Evolutionary conservation across 495 filamentous ascomycete genomes (phyloP).

Genomic region (Neurospora sp.): DNA sequence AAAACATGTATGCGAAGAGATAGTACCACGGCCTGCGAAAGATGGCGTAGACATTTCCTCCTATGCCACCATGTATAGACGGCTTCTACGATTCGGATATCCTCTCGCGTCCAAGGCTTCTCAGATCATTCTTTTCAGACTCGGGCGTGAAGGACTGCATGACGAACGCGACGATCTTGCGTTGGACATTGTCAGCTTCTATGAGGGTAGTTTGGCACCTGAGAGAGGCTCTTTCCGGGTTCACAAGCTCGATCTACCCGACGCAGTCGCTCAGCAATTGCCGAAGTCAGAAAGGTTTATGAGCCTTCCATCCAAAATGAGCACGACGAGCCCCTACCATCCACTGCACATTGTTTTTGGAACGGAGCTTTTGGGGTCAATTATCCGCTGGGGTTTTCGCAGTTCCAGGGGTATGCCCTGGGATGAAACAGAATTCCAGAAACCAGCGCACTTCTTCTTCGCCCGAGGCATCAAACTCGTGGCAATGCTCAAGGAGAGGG

Average conservation of each 20-base stretch:
- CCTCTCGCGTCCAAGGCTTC: constrained; percentile 11
- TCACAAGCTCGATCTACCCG: constrained; percentile 23
- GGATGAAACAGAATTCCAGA: background rate
- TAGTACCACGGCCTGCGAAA: background rate
- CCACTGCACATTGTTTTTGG: constrained; percentile 25
- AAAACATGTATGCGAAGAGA: constrained; percentile 3
- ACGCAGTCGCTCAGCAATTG: constrained; percentile 6
- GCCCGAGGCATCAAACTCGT: constrained; percentile 15
- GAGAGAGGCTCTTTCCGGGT: constrained; percentile 14
- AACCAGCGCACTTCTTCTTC: constrained; percentile 9
- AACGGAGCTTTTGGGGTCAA: constrained; percentile 11
- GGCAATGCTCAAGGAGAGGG: constrained; percentile 14
- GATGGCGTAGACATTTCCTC: background rate
- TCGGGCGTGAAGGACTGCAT: constrained; percentile 17
- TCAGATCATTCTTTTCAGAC: constrained; percentile 19
- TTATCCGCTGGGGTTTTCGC: constrained; percentile 22
- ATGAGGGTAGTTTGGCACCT: background rate
- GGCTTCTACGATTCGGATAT: constrained; percentile 3
- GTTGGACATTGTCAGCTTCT: constrained; percentile 18
- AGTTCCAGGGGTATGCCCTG: background rate
- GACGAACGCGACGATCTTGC: constrained; percentile 22
- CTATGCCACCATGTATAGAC: constrained; percentile 6
- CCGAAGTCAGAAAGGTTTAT: constrained; percentile 3
- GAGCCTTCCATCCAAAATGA: background rate
- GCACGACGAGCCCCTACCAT: constrained; percentile 9